Evolutionary conservation across 495 filamentous ascomycete genomes (phyloP).

Genomic region (Neurospora sp.): DNA sequence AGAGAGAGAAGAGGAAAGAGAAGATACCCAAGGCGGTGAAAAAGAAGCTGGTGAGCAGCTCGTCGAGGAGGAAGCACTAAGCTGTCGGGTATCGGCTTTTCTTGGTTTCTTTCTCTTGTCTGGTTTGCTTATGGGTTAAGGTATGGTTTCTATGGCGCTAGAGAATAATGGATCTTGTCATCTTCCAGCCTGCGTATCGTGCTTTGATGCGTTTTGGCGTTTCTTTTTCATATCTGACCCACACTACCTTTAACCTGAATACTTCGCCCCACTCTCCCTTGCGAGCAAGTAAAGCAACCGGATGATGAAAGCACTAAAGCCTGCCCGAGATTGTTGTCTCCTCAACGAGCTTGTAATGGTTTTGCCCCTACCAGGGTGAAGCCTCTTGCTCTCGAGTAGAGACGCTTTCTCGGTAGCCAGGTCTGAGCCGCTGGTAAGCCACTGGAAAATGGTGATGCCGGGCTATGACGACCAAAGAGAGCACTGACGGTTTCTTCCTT

Average conservation of each 20-base stretch:
- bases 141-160: not conserved
- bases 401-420: constrained; percentile 11
- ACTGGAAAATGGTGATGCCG: not conserved
- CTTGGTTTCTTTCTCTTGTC: too few species aligned
- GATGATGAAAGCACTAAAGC: constrained; percentile 25
- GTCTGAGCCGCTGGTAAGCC: constrained; percentile 13
- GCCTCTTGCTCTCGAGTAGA: constrained; percentile 17
- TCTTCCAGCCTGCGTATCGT: not conserved
- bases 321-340: constrained; percentile 6
- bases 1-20: constrained; percentile 77
- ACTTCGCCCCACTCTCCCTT: too few species aligned
- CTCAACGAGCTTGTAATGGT: constrained; percentile 17
- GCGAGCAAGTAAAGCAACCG: constrained; percentile 8
- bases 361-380: constrained; percentile 14
- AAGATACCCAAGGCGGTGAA: constrained; percentile 96
- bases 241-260: accelerated
- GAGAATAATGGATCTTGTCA: not conserved
- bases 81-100: too few species aligned
- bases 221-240: not conserved
- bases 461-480: constrained; percentile 42
- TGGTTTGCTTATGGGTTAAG: not conserved
- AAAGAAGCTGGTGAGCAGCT: constrained; percentile 55
- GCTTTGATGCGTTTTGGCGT: not conserved
- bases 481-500: constrained; percentile 32
- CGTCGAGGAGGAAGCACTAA: constrained; percentile 30